Evolutionary conservation across 306 rosid species (phyloP).

Genomic region (Heteromeles arbutifolia): DNA sequence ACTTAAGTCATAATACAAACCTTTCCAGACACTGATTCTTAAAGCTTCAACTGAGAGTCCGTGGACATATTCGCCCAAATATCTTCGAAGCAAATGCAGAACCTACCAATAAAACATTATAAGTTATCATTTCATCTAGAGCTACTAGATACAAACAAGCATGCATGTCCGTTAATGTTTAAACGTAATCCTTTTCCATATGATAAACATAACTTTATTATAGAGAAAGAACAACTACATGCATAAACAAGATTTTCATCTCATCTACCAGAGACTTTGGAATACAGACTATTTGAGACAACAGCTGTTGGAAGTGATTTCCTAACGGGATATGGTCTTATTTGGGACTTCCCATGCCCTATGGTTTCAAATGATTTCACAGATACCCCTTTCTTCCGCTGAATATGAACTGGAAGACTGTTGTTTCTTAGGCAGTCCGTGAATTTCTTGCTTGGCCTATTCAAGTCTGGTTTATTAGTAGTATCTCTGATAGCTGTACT

Average conservation of each 20-base stretch:
- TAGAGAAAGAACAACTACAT: not conserved
- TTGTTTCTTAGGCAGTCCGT: not conserved
- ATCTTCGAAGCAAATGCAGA: slow-evolving; percentile 80
- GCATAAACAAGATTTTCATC: not conserved
- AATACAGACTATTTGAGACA: not conserved
- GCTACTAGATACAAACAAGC: not conserved
- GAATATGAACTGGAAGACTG: not conserved
- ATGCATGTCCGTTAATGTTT: not conserved
- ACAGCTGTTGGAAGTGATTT: not conserved
- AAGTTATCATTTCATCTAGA: not conserved
- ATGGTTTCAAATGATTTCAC: not conserved
- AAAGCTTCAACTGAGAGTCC: slow-evolving; percentile 91
- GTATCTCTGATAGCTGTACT: not conserved
- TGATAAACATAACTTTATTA: not conserved
- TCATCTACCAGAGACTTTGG: not conserved
- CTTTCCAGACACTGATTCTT: slow-evolving; percentile 97
- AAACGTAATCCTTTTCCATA: not conserved
- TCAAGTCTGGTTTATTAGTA: not conserved
- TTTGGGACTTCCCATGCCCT: not conserved
- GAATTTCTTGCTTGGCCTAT: not conserved
- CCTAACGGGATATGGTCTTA: not conserved
- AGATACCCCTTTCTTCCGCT: not conserved
- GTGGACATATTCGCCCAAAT: slow-evolving; percentile 95
- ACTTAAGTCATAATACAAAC: slow-evolving; percentile 40
- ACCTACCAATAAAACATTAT: slow-evolving; percentile 39